A percentile compares a stretch with the other conserved stretches of the same genome.
Conservation (phyloP, 257 asterid species). For the Schizonepeta tenuifolia region DNA sequence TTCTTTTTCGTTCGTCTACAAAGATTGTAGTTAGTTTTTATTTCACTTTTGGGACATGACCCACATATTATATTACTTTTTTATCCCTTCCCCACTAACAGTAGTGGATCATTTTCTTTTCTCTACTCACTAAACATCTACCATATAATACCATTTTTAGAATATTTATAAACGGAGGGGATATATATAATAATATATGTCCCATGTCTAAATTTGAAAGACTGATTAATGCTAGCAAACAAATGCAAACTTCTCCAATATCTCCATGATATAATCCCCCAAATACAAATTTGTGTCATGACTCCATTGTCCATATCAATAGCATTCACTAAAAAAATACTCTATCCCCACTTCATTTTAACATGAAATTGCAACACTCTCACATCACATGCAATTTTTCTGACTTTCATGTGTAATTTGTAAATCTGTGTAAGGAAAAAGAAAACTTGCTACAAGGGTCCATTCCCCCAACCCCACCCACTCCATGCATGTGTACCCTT, state of each 20-base stretch:
- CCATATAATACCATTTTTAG: too few species aligned
- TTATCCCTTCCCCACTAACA: too few species aligned
- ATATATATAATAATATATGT: too few species aligned
- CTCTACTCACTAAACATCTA: too few species aligned
- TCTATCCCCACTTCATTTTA: background rate
- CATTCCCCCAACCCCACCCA: constrained; percentile 19
- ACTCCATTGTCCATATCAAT: constrained; percentile 30
- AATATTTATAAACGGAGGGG: too few species aligned
- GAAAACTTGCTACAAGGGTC: constrained; percentile 2
- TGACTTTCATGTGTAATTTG: constrained; percentile 38
- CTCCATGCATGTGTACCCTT: constrained; percentile 36
- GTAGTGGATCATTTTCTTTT: too few species aligned
- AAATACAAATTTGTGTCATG: constrained; percentile 35
- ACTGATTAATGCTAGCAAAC: constrained; percentile 25
- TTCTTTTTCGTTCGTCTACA: too few species aligned
- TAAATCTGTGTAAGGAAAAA: constrained; percentile 14
- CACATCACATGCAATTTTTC: constrained; percentile 41
- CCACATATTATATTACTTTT: too few species aligned
- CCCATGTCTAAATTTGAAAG: constrained; percentile 25
- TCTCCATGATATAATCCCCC: constrained; percentile 8
- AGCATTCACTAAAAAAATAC: constrained; percentile 4
- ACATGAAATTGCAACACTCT: background rate
- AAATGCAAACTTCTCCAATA: constrained; percentile 28
- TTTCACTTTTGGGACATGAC: too few species aligned
- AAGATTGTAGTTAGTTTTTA: too few species aligned